Evolutionary conservation across 2,329 filamentous ascomycete species (phyloP), one percentile per base, ranked within the genome.

Genomic region (Verticillium longisporum): DNA sequence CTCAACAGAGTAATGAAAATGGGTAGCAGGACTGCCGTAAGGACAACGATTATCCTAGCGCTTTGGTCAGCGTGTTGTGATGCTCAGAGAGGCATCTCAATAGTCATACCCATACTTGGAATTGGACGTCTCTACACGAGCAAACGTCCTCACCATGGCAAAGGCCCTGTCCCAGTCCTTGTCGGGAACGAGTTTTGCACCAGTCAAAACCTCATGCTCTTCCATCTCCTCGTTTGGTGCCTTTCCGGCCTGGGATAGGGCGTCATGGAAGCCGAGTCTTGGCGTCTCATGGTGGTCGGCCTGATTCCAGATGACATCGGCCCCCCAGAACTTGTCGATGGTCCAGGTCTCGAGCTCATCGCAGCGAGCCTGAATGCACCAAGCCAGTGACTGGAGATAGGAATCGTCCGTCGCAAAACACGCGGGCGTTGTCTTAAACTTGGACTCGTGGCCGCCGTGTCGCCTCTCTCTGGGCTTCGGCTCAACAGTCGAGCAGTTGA

Each of bases 1-100:
- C 74, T 70, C n/a, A 73, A 56, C 0, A 76, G 63, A 1, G 75
- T 76, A 0, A 73, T 60, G 6, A 64, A 45, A 14, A 74, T 64
- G 3, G 73, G 73, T 18, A 73, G 65, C 6, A 70, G 66, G 11
- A 74, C 66, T 14, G 72, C 70, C 15, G 70, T 64, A 53, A 72
- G 58, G 21, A 66, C 64, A 26, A 72, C 62, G 50, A 67, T 65
- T 13, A 66, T 60, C 7, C 63, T 66, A 21, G 1, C 9, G 11
- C 6, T 6, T n/a, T 13, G 9, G 45, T 21, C 2, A 57, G 56
- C 9, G 5, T 54, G 15, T n/a, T 26, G 18, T 7, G 45, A 13
- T 4, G 18, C 3, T 36, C 13, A 9, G 59, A 14, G 14, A 61
- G 59, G 15, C 34, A 59, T 5, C 60, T 59, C 31, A 31, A 10